phyloP scores from a whole-genome alignment of 805 yeast genomes.

The Limtongozyma cylindracea region DNA sequence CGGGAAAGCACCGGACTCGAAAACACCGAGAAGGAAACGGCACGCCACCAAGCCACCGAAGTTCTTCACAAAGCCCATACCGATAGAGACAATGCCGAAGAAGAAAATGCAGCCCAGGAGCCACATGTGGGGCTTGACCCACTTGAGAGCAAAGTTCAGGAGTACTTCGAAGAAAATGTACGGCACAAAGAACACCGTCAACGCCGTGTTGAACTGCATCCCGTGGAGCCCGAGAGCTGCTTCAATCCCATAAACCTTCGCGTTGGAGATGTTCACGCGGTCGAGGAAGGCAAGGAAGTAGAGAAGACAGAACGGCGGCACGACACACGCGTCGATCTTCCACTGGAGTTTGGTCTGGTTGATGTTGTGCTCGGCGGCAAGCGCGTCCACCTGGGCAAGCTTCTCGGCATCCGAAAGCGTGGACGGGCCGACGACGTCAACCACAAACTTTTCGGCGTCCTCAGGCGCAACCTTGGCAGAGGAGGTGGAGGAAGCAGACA shows the following conservation, averaged over 20 bases:
- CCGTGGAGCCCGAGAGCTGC: slow-evolving; percentile 26
- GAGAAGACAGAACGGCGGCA: slow-evolving; percentile 52
- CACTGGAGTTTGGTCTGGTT: slow-evolving; percentile 29
- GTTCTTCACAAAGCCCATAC: slow-evolving; percentile 36
- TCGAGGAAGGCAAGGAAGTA: slow-evolving; percentile 61
- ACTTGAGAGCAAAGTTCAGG: slow-evolving; percentile 34
- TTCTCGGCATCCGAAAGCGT: background rate
- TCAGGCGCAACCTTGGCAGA: too few species aligned
- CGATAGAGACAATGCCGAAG: slow-evolving; percentile 41
- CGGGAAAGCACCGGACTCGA: slow-evolving; percentile 54
- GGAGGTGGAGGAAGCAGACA: too few species aligned
- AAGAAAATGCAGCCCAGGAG: slow-evolving; percentile 26
- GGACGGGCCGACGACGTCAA: slow-evolving; percentile 1
- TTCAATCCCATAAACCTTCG: slow-evolving; percentile 45
- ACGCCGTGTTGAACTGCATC: slow-evolving; percentile 33
- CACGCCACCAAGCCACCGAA: slow-evolving; percentile 35
- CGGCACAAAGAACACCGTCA: slow-evolving; percentile 51
- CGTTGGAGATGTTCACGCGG: slow-evolving; percentile 65
- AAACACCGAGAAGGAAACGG: slow-evolving; percentile 38
- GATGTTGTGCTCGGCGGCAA: slow-evolving; percentile 9
- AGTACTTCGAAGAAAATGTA: slow-evolving; percentile 39
- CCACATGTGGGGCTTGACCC: slow-evolving; percentile 40
- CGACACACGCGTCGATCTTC: slow-evolving; percentile 43
- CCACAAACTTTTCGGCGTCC: slow-evolving; percentile 1
- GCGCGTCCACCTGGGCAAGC: background rate